Base-by-base conservation (phyloP, 345 rosid genomes). In the Cardamine chenopodiifolia region DNA sequence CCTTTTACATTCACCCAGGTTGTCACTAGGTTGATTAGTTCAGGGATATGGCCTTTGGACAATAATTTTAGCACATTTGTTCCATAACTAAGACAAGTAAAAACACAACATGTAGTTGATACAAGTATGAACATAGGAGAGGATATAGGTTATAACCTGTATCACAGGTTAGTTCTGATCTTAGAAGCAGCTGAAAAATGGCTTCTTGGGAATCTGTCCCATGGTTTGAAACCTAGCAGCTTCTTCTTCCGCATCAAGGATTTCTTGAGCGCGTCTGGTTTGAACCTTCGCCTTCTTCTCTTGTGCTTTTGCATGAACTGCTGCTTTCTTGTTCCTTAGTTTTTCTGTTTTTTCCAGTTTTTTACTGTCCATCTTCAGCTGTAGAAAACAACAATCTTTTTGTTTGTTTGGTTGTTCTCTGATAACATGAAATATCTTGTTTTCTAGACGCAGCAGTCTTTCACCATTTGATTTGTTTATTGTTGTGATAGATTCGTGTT, bases 151-250 rank as follows among this genome's bases (percentile, higher is more conserved):
- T 34, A 37, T 26, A 50, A 39, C 39, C 6, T 48, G 53, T 26
- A 28, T 66, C 44, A 26, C 37, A 54, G 47, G 37, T 65, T 31
- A 22, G 18, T 54, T 57, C 29, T 57, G 42, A 42, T 62, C 57
- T 84, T 76, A 88, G 86, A 94, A 89, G 84, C 96, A 91, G 37
- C 86, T 86, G 11, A 85, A 72, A 71, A 69, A 70, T 47, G 75
- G 32, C 83, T 86, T 88, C 72, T 87, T 88, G 2, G 99, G 99
- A 49, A 79, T 40, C 23, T 80, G 77, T 10, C 93, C 90, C 2
- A 85, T 85, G 17, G 97, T 96, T 5, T 87, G 92, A 78, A 82
- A 78, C 76, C 82, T 89, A 13, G 91, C 97, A 64, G 96, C 93
- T 67, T 44, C 74, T 69, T 95, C 97, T 83, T 89, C 97, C 0